phyloP scores from a whole-genome alignment of 2,329 filamentous ascomycete species.

The Calonectria naviculata region DNA sequence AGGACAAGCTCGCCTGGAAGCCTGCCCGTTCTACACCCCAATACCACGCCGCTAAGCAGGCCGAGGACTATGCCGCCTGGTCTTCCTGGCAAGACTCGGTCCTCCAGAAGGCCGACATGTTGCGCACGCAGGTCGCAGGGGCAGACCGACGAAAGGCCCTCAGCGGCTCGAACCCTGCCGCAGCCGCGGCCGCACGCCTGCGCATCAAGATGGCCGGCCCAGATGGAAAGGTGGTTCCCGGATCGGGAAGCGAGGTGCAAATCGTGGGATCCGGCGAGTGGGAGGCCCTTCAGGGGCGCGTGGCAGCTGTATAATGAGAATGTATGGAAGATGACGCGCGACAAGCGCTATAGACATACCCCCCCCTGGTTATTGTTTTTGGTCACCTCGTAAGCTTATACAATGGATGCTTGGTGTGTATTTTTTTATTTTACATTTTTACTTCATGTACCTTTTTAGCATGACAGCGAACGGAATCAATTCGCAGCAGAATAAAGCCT shows the following conservation, averaged over 20 bases:
- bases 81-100: constrained; percentile 67
- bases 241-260: constrained; percentile 54
- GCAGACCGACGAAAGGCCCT: constrained; percentile 40
- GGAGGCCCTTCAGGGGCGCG: constrained; percentile 62
- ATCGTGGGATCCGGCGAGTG: constrained; percentile 66
- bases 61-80: constrained; percentile 74
- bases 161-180: constrained; percentile 20
- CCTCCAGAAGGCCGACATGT: constrained; percentile 62
- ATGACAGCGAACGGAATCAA: constrained; percentile 3
- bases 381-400: not conserved
- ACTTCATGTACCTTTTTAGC: constrained; percentile 15
- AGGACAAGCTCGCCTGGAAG: constrained; percentile 74
- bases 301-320: constrained; percentile 44
- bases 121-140: constrained; percentile 36
- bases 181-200: constrained; percentile 57
- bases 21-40: constrained; percentile 72
- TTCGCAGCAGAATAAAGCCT: constrained; percentile 7
- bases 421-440: constrained; percentile 26
- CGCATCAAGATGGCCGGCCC: constrained; percentile 61
- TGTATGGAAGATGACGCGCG: constrained; percentile 12
- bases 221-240: constrained; percentile 57
- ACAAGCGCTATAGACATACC: constrained; percentile 35
- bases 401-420: not conserved
- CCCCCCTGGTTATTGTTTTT: constrained; percentile 27
- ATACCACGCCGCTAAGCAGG: constrained; percentile 73